Percentiles rank a stretch among this genome's conserved stretches.
Evolutionary conservation across 352 stramenopile genomes (phyloP).

Genomic region (Phytophthora syringae): DNA sequence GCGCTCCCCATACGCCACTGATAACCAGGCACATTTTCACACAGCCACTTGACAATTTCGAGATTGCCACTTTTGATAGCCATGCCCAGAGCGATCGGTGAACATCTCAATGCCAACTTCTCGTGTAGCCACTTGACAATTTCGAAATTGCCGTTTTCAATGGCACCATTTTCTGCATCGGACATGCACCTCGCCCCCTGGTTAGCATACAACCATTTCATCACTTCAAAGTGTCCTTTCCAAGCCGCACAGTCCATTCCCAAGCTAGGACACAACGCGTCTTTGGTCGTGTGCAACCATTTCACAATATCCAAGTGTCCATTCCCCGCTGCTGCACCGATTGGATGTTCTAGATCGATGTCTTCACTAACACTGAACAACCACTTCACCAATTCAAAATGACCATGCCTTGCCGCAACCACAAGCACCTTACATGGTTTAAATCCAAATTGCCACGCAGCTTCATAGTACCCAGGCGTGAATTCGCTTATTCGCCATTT

Average conservation of each 20-base stretch:
- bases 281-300: background rate
- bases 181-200: too few relatives aligned
- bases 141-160: too few relatives aligned
- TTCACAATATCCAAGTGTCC: background rate
- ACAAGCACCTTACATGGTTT: background rate
- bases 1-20: background rate
- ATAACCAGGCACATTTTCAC: background rate
- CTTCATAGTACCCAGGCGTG: background rate
- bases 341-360: background rate
- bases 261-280: background rate
- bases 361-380: background rate
- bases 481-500: background rate
- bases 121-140: too few relatives aligned
- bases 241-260: background rate
- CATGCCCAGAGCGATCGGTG: too few relatives aligned
- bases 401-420: background rate
- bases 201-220: too few relatives aligned
- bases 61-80: too few relatives aligned
- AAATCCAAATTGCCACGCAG: background rate
- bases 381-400: constrained; percentile 10
- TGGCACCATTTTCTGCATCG: too few relatives aligned
- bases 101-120: too few relatives aligned
- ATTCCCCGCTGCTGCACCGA: background rate
- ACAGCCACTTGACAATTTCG: too few relatives aligned
- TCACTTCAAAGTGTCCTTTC: background rate